Base-by-base conservation (phyloP, 1,139 yeast genomes). In the Tardiomyces depauwii region DNA sequence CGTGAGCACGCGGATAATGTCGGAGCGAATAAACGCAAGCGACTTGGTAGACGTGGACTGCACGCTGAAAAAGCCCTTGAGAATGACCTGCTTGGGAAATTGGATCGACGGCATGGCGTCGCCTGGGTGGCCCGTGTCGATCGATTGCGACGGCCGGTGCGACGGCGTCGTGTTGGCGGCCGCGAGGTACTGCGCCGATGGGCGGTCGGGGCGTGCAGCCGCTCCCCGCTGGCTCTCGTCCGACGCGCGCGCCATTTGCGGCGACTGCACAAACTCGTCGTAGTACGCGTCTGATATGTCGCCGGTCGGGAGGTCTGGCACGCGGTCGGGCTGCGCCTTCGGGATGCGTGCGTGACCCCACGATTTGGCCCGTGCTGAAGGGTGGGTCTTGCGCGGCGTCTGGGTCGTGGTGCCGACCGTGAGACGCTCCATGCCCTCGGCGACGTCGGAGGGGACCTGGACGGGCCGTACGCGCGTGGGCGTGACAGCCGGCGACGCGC, bases 1-100 rank as follows among this genome's bases (percentile, higher is more conserved):
- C 33, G 79, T 80, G 61, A 91, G 73, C 1, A 85, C 93, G 30
- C 80, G 76, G 32, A 91, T 84, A 43, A 91, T 80, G 59, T 85
- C 89, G 57, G 84, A 79, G 49, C 97, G 78, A 49, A 91, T 89
- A 51, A 85, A 86, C 10, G 94, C 91, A 48, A 91, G 72, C 19
- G 96, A 89, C 57, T 88, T 88, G 4, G 96, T 86, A 1, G 96
- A 87, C 0, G 98, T 91, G 1, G 96, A 85, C 65, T 88, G 96
- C 42, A 89, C 97, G 52, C 93, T 82, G 68, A 91, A 91, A 59
- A 91, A 88, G 1, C 97, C 97, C 63, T 89, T 88, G 62, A 91
- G 75, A 68, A 88, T 88, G 53, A 89, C 76, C 2, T 95, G 89
- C 66, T 84, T 84, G 52, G 96, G 95, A 60, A 80, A 86, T 60